Conservation (phyloP, 2,329 filamentous ascomycete genomes). For the Fusarium papillatum region DNA sequence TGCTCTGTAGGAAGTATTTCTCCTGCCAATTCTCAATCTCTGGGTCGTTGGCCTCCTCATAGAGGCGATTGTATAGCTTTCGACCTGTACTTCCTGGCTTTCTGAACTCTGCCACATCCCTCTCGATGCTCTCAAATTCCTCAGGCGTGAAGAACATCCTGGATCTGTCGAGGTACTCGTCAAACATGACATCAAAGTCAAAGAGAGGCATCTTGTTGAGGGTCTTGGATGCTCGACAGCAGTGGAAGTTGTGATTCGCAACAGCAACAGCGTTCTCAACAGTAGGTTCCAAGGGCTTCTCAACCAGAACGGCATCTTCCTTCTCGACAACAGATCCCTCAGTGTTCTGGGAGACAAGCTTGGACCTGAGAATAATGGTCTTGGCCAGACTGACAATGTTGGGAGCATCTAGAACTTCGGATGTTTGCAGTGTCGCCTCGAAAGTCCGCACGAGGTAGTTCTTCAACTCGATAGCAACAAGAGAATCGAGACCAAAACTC, state of each 20-base stretch:
- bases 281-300: not conserved
- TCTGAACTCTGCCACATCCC: conserved; percentile 18
- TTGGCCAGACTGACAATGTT: conserved; percentile 23
- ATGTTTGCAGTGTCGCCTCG: conserved; percentile 26
- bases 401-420: conserved; percentile 21
- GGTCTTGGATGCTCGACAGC: conserved; percentile 19
- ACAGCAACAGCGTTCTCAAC: not conserved
- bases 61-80: conserved; percentile 17
- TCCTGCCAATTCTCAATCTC: conserved; percentile 28
- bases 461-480: conserved; percentile 34
- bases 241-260: conserved; percentile 24
- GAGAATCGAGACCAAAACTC: conserved; percentile 28
- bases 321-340: not conserved
- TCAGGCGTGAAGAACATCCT: conserved; percentile 22
- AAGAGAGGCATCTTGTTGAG: conserved; percentile 22
- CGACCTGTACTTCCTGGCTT: conserved; percentile 16
- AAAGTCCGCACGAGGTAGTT: conserved; percentile 28
- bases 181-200: conserved; percentile 20
- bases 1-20: conserved; percentile 20
- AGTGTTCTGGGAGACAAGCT: conserved; percentile 9
- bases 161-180: conserved; percentile 23
- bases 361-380: conserved; percentile 21
- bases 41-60: conserved; percentile 18
- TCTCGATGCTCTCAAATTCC: conserved; percentile 16
- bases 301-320: not conserved